Conservation (phyloP, 176 grass and related monocot genomes). For the Otatea glauca region DNA sequence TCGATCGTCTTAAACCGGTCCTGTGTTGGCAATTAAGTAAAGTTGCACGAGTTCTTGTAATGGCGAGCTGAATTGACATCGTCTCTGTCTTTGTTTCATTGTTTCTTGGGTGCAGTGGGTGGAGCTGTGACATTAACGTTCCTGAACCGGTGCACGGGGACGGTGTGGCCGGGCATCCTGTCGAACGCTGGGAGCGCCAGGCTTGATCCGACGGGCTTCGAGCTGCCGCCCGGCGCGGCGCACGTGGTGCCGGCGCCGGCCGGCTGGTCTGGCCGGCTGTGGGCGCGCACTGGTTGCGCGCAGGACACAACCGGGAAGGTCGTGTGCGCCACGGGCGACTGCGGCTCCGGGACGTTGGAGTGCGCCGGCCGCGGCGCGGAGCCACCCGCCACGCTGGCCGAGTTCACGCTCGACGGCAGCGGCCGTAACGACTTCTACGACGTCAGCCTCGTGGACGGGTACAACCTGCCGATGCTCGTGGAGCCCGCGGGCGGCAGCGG, state of each 20-base stretch:
- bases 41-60: neutral
- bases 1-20: neutral
- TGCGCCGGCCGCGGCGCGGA: slow-evolving; percentile 63
- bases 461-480: slow-evolving; percentile 85
- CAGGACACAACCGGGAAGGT: slow-evolving; percentile 49
- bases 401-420: slow-evolving; percentile 77
- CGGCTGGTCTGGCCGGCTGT: slow-evolving; percentile 78
- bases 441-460: slow-evolving; percentile 91
- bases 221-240: slow-evolving; percentile 57
- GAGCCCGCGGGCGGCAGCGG: slow-evolving; percentile 47
- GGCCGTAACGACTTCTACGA: slow-evolving; percentile 86
- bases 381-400: slow-evolving; percentile 74
- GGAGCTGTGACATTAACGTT: slow-evolving; percentile 73
- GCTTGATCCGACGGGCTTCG: slow-evolving; percentile 76
- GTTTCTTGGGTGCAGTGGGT: slow-evolving; percentile 40
- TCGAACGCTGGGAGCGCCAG: slow-evolving; percentile 68
- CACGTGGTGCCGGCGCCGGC: slow-evolving; percentile 61
- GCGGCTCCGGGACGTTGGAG: slow-evolving; percentile 73
- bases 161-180: slow-evolving; percentile 84
- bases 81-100: neutral
- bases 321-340: slow-evolving; percentile 83
- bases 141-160: slow-evolving; percentile 67
- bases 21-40: neutral
- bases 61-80: neutral
- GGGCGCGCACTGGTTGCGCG: slow-evolving; percentile 78